Percentiles rank a stretch among this genome's conserved stretches.
These are phyloP conservation scores for Rehmannia glutinosa DNA, from an alignment of 257 asterid species.

Conservation along the genomic window DNA sequence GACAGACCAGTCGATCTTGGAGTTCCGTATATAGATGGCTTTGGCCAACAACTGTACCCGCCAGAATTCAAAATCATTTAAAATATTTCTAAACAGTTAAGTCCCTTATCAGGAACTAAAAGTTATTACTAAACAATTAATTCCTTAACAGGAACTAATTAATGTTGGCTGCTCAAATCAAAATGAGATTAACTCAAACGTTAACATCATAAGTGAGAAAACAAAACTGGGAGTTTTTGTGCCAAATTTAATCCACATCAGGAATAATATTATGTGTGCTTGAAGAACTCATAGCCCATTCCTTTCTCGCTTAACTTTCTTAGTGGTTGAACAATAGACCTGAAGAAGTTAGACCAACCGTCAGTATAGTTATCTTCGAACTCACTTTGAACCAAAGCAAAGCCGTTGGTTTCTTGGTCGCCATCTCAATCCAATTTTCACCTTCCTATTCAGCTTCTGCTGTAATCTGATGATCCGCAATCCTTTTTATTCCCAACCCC, in stretches of 20 bases:
- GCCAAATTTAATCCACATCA: not conserved
- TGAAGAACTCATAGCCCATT: constrained; percentile 23
- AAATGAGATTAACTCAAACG: constrained; percentile 23
- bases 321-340: constrained; percentile 40
- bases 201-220: constrained; percentile 28
- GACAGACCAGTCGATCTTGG: no score
- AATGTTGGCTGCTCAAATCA: not conserved
- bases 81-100: no score
- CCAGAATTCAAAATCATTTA: no score
- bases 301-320: constrained; percentile 46
- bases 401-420: constrained; percentile 64
- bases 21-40: no score
- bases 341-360: constrained; percentile 64
- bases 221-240: constrained; percentile 5
- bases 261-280: constrained; percentile 14
- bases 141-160: not conserved
- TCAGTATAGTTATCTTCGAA: constrained; percentile 19
- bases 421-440: constrained; percentile 46
- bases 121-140: not conserved
- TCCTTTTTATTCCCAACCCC: constrained; percentile 39
- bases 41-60: no score
- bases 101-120: no score
- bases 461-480: no score
- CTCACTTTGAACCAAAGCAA: constrained; percentile 67
- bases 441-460: constrained; percentile 47